Evolutionary conservation across 1,284 basidiomycete genomes (phyloP).

Genomic region (Ustanciosporium gigantosporum): DNA sequence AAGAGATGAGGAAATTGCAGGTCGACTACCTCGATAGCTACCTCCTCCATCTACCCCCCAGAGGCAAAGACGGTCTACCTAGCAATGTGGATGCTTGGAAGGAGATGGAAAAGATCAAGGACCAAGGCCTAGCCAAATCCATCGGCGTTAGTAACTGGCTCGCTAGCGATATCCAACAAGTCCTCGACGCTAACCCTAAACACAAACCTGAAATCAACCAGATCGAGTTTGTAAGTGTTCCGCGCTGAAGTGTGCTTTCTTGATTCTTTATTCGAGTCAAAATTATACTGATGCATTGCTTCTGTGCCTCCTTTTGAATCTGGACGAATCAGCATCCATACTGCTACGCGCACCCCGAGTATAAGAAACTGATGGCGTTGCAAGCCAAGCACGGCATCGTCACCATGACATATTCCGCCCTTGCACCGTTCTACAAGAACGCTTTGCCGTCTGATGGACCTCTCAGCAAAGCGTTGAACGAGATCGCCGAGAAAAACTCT

Average conservation of each 20-base stretch:
- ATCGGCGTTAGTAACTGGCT: conserved; percentile 49
- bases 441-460: conserved; percentile 20
- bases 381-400: conserved; percentile 40
- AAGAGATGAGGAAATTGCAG: conserved; percentile 25
- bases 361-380: conserved; percentile 27
- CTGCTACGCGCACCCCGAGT: conserved; percentile 26
- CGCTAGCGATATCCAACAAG: conserved; percentile 40
- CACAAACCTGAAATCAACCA: conserved; percentile 46
- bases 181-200: conserved; percentile 37
- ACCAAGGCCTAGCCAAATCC: conserved; percentile 31
- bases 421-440: conserved; percentile 37
- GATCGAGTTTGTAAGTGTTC: conserved; percentile 42
- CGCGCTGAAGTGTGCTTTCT: too few relatives aligned
- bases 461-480: conserved; percentile 25
- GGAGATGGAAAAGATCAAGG: conserved; percentile 40
- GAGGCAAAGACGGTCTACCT: conserved; percentile 38
- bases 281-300: too few relatives aligned
- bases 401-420: conserved; percentile 40
- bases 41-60: conserved; percentile 44
- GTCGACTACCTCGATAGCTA: conserved; percentile 37
- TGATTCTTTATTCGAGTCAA: too few relatives aligned
- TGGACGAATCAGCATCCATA: conserved; percentile 31
- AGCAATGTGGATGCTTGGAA: conserved; percentile 48
- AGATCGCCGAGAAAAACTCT: conserved; percentile 24
- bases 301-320: neutral